These are phyloP conservation scores for Camellia sinensis DNA, from an alignment of 148 eudicot genomes.

Conservation along the genomic window DNA sequence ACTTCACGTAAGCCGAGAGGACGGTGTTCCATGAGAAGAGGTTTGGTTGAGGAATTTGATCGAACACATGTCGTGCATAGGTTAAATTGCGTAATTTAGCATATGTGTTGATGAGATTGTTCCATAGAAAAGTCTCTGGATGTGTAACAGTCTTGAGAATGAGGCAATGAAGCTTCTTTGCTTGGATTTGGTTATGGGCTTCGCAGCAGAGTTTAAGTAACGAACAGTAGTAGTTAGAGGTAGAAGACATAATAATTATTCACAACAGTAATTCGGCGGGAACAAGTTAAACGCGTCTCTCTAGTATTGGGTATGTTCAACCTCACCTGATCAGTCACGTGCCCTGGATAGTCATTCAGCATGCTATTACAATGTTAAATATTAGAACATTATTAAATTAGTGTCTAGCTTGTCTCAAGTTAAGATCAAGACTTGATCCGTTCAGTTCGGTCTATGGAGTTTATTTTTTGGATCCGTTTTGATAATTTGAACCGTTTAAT, in stretches of 20 bases:
- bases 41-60: constrained; percentile 61
- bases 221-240: constrained; percentile 53
- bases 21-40: constrained; percentile 79
- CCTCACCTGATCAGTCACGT: not conserved
- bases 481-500: no score
- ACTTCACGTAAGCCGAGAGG: constrained; percentile 62
- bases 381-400: no score
- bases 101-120: constrained; percentile 48
- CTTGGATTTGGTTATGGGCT: constrained; percentile 42
- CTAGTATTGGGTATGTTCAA: not conserved
- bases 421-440: no score
- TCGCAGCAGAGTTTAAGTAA: constrained; percentile 71
- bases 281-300: not conserved
- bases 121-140: constrained; percentile 56
- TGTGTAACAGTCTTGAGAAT: constrained; percentile 39
- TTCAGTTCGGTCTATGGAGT: no score
- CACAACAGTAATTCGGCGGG: constrained; percentile 33
- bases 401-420: no score
- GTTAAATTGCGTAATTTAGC: constrained; percentile 24
- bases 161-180: constrained; percentile 57
- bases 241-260: constrained; percentile 30
- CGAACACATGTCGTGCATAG: constrained; percentile 83
- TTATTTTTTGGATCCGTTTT: no score
- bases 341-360: not conserved
- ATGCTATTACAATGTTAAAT: not conserved